Base-by-base conservation (phyloP, 305 asterid species). In the Fraxinus floribunda region DNA sequence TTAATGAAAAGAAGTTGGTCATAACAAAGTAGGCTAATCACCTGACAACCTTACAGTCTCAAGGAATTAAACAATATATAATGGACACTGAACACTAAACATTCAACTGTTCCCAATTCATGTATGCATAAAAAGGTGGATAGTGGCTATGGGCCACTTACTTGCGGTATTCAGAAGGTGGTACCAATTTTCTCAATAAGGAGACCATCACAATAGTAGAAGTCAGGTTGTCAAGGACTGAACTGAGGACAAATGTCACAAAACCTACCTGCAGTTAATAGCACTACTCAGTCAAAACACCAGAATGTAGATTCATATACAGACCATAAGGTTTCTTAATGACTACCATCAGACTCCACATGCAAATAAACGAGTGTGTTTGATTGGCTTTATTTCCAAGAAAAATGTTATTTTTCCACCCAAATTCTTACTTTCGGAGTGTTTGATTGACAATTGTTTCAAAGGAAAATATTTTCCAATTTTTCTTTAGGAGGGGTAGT, bases 181-280 rank as follows among this genome's bases (percentile, higher is more conserved):
- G 99, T 66, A 94, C 94, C 91, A 96, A 90, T 89, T 94, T 96
- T 84, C 99, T 90, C 91, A 96, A 85, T 85, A 96, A 87, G 46
- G 99, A 96, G 81, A 96, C 98, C 99, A 96, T 96, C 81, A 96
- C 98, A 71, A 96, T 96, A 16, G 99, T 96, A 79, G 98, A 93
- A 78, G 99, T 96, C 88, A 96, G 91, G 91, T 94, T 96, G 89
- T 96, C 99, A 39, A 96, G 99, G 84, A 96, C 78, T 62, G 98
- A 81, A 91, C 99, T 96, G 84, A 96, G 97, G 85, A 93, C 90
- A 86, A 96, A 96, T 77, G 99, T 94, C 83, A 91, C 97, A 85
- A 94, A 84, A 82, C 99, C 99, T 64, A 96, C 85, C 99, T 96
- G 97, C 84, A 88, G 70, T 78, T 80, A 84, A 81, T 85, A 77